Evolutionary conservation across 2,329 filamentous ascomycete species (phyloP), one percentile per base, ranked within the genome.

Genomic region (Septoria linicola): DNA sequence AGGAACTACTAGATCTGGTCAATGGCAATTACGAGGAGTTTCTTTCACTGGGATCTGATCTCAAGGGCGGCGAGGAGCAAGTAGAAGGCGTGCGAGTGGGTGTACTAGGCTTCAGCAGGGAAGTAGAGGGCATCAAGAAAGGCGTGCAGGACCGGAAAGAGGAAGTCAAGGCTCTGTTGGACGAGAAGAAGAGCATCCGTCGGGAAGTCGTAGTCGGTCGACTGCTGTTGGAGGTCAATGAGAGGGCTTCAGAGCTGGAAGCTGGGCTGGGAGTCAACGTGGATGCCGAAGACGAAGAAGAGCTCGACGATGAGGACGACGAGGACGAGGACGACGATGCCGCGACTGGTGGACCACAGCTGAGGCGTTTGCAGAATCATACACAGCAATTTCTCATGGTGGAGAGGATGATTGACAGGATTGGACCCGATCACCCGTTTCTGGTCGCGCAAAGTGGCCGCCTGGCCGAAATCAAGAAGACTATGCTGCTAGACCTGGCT

Each of bases 11-110:
- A 14, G 92, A 96, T 72, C 81, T 99, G 6, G 93, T 99, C 59
- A 99, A 99, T 67, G 81, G 86, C 44, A 95, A 99, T 71, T 97
- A 99, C 68, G 86, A 89, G 41, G 87, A 92, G 51, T 99, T 99
- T 63, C 72, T 99, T 3, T 85, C 84, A 0, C 73, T 99, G 0
- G 95, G 93, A 0, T 83, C 80, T 40, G 88, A 89, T 62, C 73
- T 99, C 36, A 82, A 83, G 47, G 91, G 91, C 2, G 95, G 95
- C 6, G 91, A 95, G 65, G 92, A 96, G 63, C 88, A 85, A 68
- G 85, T 96, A 0, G 91, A 95, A 67, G 89, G 95, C 65, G 86
- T 97, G 25, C 81, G 89, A 36, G 87, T 99, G 0, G 89, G 90
- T 0, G 72, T 99, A 49, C 70, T 97, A 54, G 89, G 89, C 0